Conservation (phyloP, 495 filamentous ascomycete species). For the Lasiosphaeria miniovina region DNA sequence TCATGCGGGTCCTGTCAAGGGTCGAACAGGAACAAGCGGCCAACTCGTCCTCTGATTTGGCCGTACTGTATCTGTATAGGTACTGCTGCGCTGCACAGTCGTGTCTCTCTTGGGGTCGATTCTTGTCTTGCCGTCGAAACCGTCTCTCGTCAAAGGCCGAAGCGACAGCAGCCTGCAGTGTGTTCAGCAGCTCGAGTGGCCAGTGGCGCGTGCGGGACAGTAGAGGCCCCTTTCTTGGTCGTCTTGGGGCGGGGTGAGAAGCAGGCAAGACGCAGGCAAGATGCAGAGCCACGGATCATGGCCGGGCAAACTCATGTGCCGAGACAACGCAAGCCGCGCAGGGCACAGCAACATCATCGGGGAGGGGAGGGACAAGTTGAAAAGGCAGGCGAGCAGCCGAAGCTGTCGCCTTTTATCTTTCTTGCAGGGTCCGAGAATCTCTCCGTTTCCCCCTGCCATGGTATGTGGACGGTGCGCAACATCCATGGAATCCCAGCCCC, state of each 20-base stretch:
- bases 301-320: too few relatives aligned
- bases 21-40: slow-evolving; percentile 8
- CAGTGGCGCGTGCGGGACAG: neutral
- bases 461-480: neutral
- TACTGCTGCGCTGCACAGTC: slow-evolving; percentile 7
- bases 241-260: neutral
- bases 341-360: too few relatives aligned
- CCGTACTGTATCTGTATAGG: slow-evolving; percentile 2
- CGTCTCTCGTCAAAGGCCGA: neutral
- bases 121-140: too few relatives aligned
- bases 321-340: too few relatives aligned
- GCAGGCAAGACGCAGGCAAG: neutral
- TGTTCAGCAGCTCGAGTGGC: neutral
- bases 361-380: too few relatives aligned
- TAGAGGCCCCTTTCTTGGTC: neutral
- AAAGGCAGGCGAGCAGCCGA: too few relatives aligned
- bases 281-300: neutral
- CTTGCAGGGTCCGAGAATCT: too few relatives aligned
- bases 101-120: slow-evolving; percentile 3
- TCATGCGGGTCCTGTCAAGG: slow-evolving; percentile 13
- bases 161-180: slow-evolving; percentile 1
- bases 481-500: neutral
- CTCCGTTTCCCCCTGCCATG: too few relatives aligned
- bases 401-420: too few relatives aligned
- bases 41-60: slow-evolving; percentile 20